Evolutionary conservation across 257 asterid species (phyloP).

Genomic region (Nicotiana benthamiana): DNA sequence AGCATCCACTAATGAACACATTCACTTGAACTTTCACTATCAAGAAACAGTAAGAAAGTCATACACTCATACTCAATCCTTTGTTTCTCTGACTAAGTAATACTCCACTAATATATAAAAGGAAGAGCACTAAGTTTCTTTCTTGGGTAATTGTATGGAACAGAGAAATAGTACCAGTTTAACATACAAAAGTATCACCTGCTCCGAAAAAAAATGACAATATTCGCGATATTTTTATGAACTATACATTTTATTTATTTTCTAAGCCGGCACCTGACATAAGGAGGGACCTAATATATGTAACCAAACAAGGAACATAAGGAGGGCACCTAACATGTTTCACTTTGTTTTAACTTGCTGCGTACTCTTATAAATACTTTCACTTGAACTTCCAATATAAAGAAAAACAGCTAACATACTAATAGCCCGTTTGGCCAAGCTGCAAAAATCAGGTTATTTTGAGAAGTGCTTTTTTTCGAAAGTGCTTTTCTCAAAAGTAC

Average conservation of each 20-base stretch:
- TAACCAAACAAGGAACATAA: neutral
- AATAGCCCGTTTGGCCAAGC: too few species aligned
- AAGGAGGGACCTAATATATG: neutral
- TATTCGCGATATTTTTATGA: neutral
- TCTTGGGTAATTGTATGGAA: neutral
- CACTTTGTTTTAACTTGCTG: neutral
- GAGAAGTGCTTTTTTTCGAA: too few species aligned
- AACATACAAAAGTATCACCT: neutral
- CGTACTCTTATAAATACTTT: neutral
- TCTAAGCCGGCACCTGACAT: neutral
- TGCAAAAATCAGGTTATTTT: too few species aligned
- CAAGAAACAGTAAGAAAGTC: neutral
- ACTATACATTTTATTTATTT: neutral
- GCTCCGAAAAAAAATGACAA: neutral
- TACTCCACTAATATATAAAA: neutral
- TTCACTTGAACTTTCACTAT: neutral
- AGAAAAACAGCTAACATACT: neutral
- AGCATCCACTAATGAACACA: neutral
- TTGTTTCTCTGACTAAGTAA: neutral
- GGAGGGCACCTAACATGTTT: neutral
- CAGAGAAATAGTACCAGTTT: neutral
- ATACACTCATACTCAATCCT: neutral
- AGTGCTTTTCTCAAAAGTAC: too few species aligned
- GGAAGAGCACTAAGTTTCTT: neutral
- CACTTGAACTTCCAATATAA: neutral